Conservation (phyloP, 345 rosid genomes). For the Kandelia obovata region DNA sequence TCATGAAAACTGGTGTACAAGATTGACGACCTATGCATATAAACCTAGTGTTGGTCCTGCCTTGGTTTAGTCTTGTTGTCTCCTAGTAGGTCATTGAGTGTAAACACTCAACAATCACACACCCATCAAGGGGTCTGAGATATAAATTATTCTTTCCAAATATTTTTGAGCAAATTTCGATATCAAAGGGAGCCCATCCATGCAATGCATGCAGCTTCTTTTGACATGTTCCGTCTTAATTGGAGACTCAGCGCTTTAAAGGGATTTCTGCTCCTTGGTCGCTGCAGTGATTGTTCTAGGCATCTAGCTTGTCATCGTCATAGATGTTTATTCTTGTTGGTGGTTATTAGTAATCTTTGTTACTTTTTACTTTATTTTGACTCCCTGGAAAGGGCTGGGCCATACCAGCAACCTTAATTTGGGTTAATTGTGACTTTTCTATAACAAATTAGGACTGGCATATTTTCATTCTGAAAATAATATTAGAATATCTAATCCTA, state of each 20-base stretch:
- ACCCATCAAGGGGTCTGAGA: conserved; percentile 17
- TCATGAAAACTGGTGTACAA: background rate
- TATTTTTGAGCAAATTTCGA: conserved; percentile 16
- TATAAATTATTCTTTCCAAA: conserved; percentile 10
- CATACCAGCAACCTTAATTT: no score
- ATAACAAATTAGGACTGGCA: no score
- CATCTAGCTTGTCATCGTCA: conserved; percentile 1
- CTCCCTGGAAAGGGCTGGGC: no score
- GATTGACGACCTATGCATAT: conserved; percentile 12
- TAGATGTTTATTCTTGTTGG: background rate
- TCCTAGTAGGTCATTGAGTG: conserved; percentile 24
- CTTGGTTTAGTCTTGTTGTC: conserved; percentile 8
- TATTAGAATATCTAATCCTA: no score
- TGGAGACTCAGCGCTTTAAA: conserved; percentile 28
- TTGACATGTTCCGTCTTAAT: conserved; percentile 9
- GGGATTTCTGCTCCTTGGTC: conserved; percentile 18
- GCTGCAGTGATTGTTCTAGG: background rate
- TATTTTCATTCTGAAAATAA: no score
- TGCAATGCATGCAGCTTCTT: conserved; percentile 38
- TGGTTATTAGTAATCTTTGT: no score
- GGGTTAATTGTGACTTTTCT: no score
- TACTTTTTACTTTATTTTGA: no score
- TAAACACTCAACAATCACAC: conserved; percentile 12
- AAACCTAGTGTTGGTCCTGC: conserved; percentile 7
- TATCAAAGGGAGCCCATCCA: conserved; percentile 22